Conservation (phyloP, 768 basidiomycete species). For the Psilocybe azurescens region DNA sequence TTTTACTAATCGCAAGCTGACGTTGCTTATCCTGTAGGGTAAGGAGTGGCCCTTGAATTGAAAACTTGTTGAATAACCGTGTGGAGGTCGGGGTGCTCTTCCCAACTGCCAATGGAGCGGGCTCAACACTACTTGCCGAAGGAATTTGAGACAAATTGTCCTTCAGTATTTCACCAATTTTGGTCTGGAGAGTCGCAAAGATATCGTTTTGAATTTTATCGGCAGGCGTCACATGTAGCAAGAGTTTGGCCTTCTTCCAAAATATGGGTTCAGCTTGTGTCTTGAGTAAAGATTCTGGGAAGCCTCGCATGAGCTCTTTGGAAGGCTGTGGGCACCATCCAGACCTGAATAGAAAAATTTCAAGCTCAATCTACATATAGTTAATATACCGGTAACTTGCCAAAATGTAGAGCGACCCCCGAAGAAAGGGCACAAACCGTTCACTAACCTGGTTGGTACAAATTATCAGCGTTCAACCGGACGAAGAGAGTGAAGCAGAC, state of each 20-base stretch:
- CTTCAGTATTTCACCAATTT: neutral
- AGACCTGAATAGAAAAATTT: neutral
- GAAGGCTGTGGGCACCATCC: neutral
- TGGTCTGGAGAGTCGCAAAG: neutral
- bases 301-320: neutral
- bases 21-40: neutral
- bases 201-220: neutral
- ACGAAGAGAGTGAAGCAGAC: neutral
- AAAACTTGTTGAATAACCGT: neutral
- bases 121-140: neutral
- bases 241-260: neutral
- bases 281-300: neutral
- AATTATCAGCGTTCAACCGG: neutral
- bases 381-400: neutral
- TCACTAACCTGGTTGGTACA: neutral
- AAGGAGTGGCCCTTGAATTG: neutral
- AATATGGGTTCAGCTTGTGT: neutral
- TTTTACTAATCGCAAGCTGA: neutral
- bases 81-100: neutral
- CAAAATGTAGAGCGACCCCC: neutral
- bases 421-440: neutral
- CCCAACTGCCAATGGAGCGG: neutral
- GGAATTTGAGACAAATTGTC: neutral
- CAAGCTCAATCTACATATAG: no score
- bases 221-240: neutral